A percentile compares a stretch with the other conserved stretches of the same genome.
Conservation (phyloP, 768 basidiomycete genomes). For the Aureoboletus auriporus region DNA sequence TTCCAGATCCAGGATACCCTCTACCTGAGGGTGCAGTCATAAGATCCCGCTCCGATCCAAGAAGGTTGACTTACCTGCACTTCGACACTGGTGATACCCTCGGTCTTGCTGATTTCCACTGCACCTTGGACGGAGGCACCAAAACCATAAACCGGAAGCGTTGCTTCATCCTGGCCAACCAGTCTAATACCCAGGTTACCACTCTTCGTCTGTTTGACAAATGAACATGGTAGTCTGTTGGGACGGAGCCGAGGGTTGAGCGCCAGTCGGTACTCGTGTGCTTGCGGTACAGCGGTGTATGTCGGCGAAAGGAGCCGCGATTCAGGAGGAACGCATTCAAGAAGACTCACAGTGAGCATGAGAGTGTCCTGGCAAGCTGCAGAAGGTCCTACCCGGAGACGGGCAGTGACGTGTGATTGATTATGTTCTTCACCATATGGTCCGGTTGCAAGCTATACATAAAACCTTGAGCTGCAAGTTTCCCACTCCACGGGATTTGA, state of each 20-base stretch:
- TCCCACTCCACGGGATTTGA: conserved; percentile 32
- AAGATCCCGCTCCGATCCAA: not conserved
- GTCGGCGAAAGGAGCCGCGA: conserved; percentile 37
- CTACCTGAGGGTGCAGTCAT: conserved; percentile 39
- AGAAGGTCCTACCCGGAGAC: conserved; percentile 1
- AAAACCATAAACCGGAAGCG: conserved; percentile 56
- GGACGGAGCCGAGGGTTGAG: conserved; percentile 36
- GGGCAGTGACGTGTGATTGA: conserved; percentile 20
- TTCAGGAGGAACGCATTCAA: conserved; percentile 41
- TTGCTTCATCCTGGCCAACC: conserved; percentile 45
- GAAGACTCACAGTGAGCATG: conserved; percentile 57
- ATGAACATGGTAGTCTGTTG: conserved; percentile 42
- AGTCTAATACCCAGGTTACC: conserved; percentile 51
- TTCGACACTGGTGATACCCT: conserved; percentile 57
- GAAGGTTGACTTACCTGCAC: conserved; percentile 44
- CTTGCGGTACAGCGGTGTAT: conserved; percentile 55
- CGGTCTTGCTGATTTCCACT: conserved; percentile 52
- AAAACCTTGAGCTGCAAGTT: conserved; percentile 27
- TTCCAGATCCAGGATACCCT: conserved; percentile 54
- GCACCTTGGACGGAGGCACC: conserved; percentile 51
- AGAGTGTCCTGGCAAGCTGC: conserved; percentile 18
- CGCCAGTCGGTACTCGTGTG: conserved; percentile 51
- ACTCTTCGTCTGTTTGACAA: conserved; percentile 56
- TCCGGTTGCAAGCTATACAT: conserved; percentile 26
- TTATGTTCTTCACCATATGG: conserved; percentile 26